These are phyloP conservation scores for Jamesozyma hellenica DNA, from an alignment of 805 yeast genomes.

Conservation along the genomic window DNA sequence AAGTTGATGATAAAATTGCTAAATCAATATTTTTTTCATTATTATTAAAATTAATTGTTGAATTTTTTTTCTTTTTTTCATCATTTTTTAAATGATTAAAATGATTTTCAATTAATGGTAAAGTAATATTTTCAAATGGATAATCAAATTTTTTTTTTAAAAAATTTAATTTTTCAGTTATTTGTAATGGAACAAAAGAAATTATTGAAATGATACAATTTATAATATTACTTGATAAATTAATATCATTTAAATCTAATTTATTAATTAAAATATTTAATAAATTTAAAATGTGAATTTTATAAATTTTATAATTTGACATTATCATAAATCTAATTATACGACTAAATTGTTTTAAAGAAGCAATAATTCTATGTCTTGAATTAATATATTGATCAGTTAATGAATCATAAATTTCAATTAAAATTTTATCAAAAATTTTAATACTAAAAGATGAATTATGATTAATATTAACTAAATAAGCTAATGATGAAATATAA, in stretches of 20 bases:
- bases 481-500: slow-evolving; percentile 49
- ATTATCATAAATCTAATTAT: slow-evolving; percentile 57
- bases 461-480: slow-evolving; percentile 58
- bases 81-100: slow-evolving; percentile 37
- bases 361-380: slow-evolving; percentile 70
- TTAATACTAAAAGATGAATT: slow-evolving; percentile 35
- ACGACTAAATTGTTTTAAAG: slow-evolving; percentile 57
- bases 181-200: slow-evolving; percentile 58
- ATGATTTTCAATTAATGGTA: slow-evolving; percentile 58
- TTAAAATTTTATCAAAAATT: slow-evolving; percentile 43
- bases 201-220: slow-evolving; percentile 63
- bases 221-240: slow-evolving; percentile 63
- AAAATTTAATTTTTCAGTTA: slow-evolving; percentile 31
- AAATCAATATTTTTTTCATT: slow-evolving; percentile 29
- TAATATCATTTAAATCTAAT: slow-evolving; percentile 79
- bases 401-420: slow-evolving; percentile 72
- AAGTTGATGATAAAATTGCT: slow-evolving; percentile 65
- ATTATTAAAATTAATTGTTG: slow-evolving; percentile 43
- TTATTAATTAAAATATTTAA: slow-evolving; percentile 65
- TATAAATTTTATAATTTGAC: slow-evolving; percentile 39
- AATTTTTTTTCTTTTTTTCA: slow-evolving; percentile 4
- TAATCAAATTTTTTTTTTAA: too few species aligned
- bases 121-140: slow-evolving; percentile 32
- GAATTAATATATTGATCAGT: slow-evolving; percentile 55
- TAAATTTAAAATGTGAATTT: slow-evolving; percentile 72